phyloP scores from a whole-genome alignment of 441 rosid genomes.

The Metrosideros polymorpha region DNA sequence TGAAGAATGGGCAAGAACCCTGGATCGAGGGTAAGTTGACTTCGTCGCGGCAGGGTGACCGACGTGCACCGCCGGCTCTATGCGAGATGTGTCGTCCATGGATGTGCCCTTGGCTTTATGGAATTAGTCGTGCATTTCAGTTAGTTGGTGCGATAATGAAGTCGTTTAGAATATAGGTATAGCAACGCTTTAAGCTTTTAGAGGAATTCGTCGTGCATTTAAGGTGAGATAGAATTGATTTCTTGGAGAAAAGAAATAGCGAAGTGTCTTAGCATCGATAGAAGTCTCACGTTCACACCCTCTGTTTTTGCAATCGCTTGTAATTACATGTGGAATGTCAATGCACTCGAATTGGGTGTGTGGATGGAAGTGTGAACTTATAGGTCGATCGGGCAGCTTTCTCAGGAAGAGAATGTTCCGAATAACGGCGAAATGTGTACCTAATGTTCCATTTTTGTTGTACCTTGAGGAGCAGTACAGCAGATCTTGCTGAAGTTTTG shows the following conservation, averaged over 20 bases:
- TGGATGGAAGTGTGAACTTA: neutral
- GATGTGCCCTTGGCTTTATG: neutral
- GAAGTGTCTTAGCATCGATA: neutral
- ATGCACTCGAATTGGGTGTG: neutral
- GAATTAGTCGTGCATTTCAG: too few species aligned
- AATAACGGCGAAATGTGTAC: neutral
- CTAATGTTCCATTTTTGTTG: neutral
- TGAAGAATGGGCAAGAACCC: neutral
- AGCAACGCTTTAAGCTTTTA: neutral
- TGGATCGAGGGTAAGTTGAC: conserved; percentile 24
- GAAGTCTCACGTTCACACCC: rapidly evolving
- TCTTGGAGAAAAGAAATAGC: neutral
- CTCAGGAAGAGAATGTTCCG: neutral
- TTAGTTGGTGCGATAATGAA: neutral
- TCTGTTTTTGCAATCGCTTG: neutral
- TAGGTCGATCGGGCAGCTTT: neutral
- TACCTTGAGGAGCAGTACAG: neutral
- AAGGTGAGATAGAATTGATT: neutral
- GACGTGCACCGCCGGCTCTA: conserved; percentile 11
- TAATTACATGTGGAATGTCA: neutral
- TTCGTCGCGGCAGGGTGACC: neutral
- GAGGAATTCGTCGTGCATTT: neutral
- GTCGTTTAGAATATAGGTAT: neutral
- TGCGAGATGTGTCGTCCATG: neutral
- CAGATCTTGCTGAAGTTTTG: neutral